Percentiles rank a stretch among this genome's conserved stretches.
phyloP scores from a whole-genome alignment of 2,329 filamentous ascomycete species.

The Plectosphaerella plurivora region DNA sequence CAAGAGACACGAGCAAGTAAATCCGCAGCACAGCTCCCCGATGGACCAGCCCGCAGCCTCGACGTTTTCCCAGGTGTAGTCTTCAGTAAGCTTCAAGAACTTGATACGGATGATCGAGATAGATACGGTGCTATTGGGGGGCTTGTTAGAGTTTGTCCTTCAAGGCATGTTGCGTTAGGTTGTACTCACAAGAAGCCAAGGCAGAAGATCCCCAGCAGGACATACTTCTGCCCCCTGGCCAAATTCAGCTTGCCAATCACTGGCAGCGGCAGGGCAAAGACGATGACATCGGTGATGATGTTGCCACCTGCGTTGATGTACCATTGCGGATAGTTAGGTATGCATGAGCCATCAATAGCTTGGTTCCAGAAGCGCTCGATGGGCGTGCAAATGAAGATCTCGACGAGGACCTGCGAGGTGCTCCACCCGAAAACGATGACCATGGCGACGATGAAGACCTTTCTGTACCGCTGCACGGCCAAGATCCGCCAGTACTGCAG shows the following conservation, averaged over 20 bases:
- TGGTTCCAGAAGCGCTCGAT: conserved; percentile 20
- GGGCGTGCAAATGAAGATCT: conserved; percentile 20
- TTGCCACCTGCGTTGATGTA: conserved; percentile 20
- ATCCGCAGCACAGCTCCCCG: conserved; percentile 15
- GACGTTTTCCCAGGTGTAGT: conserved; percentile 17
- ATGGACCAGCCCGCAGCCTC: conserved; percentile 17
- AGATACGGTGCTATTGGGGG: conserved; percentile 10
- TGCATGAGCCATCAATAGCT: conserved; percentile 12
- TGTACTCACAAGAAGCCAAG: conserved; percentile 3
- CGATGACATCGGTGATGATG: conserved; percentile 11
- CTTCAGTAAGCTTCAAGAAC: conserved; percentile 12
- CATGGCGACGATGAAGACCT: conserved; percentile 18
- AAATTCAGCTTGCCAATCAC: conserved; percentile 11
- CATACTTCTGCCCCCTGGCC: conserved; percentile 8
- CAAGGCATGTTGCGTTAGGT: too few species aligned
- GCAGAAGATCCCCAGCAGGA: conserved; percentile 19
- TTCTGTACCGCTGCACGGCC: conserved; percentile 19
- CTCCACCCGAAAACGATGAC: conserved; percentile 20
- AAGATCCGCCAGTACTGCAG: conserved; percentile 21
- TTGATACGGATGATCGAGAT: conserved; percentile 19
- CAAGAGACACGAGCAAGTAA: conserved; percentile 17
- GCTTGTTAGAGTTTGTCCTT: neutral
- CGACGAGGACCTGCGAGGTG: conserved; percentile 18
- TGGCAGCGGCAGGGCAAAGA: conserved; percentile 13
- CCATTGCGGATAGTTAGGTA: conserved; percentile 14